Conservation (phyloP, 73 alveolate species). For the Stentor coeruleus region DNA sequence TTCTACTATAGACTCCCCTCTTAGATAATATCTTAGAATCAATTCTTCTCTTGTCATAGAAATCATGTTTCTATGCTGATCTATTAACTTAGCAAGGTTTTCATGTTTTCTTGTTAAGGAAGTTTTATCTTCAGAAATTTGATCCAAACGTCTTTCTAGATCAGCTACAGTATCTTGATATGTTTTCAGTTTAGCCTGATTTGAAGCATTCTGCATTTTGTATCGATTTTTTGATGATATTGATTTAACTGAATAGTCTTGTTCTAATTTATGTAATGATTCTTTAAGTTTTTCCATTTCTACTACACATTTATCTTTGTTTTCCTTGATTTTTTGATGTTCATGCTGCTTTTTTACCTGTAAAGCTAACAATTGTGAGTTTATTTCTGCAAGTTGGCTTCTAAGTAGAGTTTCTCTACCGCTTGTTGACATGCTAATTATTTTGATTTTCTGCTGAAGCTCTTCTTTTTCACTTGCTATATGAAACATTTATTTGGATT, state of each 20-base stretch:
- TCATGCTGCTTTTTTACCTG: background rate
- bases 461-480: background rate
- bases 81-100: background rate
- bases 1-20: constrained; percentile 13
- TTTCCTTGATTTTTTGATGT: background rate
- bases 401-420: background rate
- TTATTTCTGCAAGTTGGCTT: background rate
- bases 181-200: background rate
- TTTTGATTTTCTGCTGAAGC: background rate
- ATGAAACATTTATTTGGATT: background rate
- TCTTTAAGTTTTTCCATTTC: background rate
- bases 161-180: constrained; percentile 18
- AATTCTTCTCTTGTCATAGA: background rate
- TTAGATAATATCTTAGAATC: background rate
- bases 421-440: background rate
- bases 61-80: background rate
- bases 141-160: background rate
- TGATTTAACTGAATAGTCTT: background rate
- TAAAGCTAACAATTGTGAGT: background rate
- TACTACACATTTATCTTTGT: background rate
- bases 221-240: background rate
- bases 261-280: background rate
- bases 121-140: background rate
- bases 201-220: background rate
- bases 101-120: background rate